Evolutionary conservation across 208 protist species (phyloP), one percentile per base, ranked within the genome.

Genomic region (Perkinsela sp.): DNA sequence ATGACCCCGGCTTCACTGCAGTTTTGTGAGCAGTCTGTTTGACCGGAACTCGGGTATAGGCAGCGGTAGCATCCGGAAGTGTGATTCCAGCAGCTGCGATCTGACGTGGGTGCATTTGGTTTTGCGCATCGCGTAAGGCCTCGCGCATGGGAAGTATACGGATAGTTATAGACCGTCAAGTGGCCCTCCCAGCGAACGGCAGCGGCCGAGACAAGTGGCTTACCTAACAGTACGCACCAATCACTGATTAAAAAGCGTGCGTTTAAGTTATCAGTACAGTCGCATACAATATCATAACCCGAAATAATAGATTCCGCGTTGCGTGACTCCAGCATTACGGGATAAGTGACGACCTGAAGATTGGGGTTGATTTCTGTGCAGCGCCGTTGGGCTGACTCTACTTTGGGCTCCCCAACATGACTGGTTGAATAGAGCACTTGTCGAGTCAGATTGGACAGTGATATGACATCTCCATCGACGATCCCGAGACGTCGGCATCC

Each of bases 161-260:
- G 68, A 72, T 80, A 82, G 66, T 80, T 79, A 78, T 90, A 94
- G 0, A 93, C 87, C 16, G 85, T 83, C 0, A 96, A 75, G 77
- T 96, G 93, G 31, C 90, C 93, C 15, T 96, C 91, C 82, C 87
- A 92, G 31, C 88, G 80, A 68, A 95, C 81, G n/a, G 90, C 89
- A 70, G 84, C 85, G n/a, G 86, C 91, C 48, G 90, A 94, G 2
- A 97, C 89, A 6, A 96, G 76, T 22, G 92, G 89, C 48, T 77
- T 82, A 1, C 74, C 71, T 0, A 74, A 70, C 1, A 87, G 77
- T 69, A 89, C 82, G n/a, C 92, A 93, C 1, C 90, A 90, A 70
- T 96, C 91, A 69, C 93, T 95, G 68, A 95, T 76, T 30, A 95
- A 70, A 73, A 95, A 97, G 28, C 93, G 84, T 30, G 91, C 85